Conservation (phyloP, 805 yeast species). For the Candida boidinii region DNA sequence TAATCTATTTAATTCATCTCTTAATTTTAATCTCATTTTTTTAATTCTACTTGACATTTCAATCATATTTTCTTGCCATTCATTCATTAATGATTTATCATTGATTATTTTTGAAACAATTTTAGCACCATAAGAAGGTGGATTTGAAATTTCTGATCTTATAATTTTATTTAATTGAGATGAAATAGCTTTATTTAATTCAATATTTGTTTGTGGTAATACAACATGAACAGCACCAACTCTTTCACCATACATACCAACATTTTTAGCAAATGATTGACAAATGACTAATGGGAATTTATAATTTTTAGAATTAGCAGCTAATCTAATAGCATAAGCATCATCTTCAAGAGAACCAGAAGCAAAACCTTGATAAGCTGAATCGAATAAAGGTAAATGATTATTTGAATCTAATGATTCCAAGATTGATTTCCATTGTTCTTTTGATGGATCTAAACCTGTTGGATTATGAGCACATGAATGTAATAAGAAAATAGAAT, state of each 20-base stretch:
- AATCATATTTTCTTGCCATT: conserved; percentile 78
- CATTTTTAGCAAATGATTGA: conserved; percentile 95
- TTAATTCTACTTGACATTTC: conserved; percentile 83
- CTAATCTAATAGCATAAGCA: conserved; percentile 72
- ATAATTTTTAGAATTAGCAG: conserved; percentile 37
- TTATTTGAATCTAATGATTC: conserved; percentile 47
- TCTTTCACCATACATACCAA: conserved; percentile 97
- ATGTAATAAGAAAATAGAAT: conserved; percentile 78
- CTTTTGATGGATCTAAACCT: conserved; percentile 84
- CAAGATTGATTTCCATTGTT: conserved; percentile 71
- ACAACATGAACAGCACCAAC: conserved; percentile 87
- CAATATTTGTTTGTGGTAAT: conserved; percentile 32
- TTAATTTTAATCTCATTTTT: conserved; percentile 66
- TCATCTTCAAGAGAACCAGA: conserved; percentile 78
- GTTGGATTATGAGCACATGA: conserved; percentile 99
- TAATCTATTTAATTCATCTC: conserved; percentile 49
- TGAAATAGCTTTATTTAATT: conserved; percentile 46
- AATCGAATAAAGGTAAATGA: conserved; percentile 82
- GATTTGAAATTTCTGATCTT: conserved; percentile 83
- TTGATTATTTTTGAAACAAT: conserved; percentile 70
- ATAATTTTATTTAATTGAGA: conserved; percentile 72
- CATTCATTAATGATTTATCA: conserved; percentile 55
- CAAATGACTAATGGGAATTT: conserved; percentile 64
- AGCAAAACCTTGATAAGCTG: conserved; percentile 97
- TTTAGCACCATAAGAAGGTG: conserved; percentile 95